These are phyloP conservation scores for Penicillium sp. DNA, from an alignment of 2,329 filamentous ascomycete genomes.

Conservation along the genomic window DNA sequence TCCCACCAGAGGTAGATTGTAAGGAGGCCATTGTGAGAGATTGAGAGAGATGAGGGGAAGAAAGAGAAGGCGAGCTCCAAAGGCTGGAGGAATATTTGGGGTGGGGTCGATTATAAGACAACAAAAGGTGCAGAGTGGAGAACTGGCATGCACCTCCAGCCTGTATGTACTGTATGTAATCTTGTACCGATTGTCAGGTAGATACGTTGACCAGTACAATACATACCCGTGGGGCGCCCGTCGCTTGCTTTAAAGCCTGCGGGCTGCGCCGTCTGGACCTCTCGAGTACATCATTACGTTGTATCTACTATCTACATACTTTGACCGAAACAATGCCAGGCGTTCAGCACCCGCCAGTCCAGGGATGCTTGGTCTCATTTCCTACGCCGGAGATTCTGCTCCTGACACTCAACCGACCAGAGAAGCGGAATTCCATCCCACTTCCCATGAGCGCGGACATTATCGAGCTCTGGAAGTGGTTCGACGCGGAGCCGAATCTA, in stretches of 20 bases:
- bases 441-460: constrained; percentile 50
- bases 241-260: not conserved
- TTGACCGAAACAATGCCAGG: not conserved
- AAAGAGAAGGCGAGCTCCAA: not conserved
- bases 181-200: not conserved
- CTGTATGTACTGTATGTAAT: not conserved
- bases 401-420: constrained; percentile 48
- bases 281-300: not conserved
- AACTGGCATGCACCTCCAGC: not conserved
- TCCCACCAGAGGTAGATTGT: not conserved
- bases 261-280: not conserved
- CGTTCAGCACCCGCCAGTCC: constrained; percentile 19
- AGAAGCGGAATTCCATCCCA: constrained; percentile 49
- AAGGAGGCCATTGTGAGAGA: constrained; percentile 6
- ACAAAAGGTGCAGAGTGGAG: constrained; percentile 7
- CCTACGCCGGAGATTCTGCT: constrained; percentile 48
- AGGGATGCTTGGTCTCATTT: constrained; percentile 42
- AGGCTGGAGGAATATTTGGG: not conserved
- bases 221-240: not conserved
- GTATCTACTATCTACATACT: not conserved
- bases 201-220: not conserved
- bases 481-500: constrained; percentile 65
- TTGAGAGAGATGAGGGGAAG: not conserved
- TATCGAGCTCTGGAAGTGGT: constrained; percentile 60
- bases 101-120: constrained; percentile 6